These are phyloP conservation scores for Leishmania lainsoni DNA, from an alignment of 208 protist genomes.

Conservation along the genomic window DNA sequence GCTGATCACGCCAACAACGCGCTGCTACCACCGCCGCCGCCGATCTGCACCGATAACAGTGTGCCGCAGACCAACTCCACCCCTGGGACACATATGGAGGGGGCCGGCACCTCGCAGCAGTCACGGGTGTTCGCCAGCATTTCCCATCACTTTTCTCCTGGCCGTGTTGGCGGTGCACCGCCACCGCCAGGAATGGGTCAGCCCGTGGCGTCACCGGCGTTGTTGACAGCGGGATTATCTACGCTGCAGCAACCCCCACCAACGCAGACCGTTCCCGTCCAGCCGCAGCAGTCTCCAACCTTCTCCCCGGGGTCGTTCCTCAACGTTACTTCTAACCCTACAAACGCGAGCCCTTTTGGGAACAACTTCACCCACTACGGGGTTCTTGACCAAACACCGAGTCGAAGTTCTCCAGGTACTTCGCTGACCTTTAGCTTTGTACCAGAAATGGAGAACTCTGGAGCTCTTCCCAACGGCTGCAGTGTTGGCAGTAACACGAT, in stretches of 20 bases:
- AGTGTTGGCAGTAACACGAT: conserved; percentile 9
- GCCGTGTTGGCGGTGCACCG: not conserved
- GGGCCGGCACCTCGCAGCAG: conserved; percentile 4
- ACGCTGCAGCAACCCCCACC: not conserved
- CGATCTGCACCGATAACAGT: not conserved
- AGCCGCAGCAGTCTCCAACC: conserved; percentile 27
- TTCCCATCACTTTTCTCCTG: conserved; percentile 27
- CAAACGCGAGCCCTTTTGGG: conserved; percentile 21
- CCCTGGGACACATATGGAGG: conserved; percentile 28
- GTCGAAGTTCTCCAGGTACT: conserved; percentile 35
- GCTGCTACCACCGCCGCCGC: conserved; percentile 7
- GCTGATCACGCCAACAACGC: not conserved
- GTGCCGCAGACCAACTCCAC: conserved; percentile 18
- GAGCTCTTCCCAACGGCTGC: conserved; percentile 3
- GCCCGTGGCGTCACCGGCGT: conserved; percentile 8
- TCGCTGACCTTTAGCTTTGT: conserved; percentile 56
- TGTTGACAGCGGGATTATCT: not conserved
- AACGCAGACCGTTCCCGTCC: not conserved
- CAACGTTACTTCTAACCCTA: conserved; percentile 43
- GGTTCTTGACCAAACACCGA: conserved; percentile 23
- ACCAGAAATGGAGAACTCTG: conserved; percentile 28
- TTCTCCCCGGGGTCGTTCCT: conserved; percentile 36
- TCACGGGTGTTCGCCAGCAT: conserved; percentile 30
- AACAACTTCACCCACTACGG: conserved; percentile 27
- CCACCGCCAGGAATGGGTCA: conserved; percentile 22